Evolutionary conservation across 306 rosid genomes (phyloP).

Genomic region (Rosa rugosa): DNA sequence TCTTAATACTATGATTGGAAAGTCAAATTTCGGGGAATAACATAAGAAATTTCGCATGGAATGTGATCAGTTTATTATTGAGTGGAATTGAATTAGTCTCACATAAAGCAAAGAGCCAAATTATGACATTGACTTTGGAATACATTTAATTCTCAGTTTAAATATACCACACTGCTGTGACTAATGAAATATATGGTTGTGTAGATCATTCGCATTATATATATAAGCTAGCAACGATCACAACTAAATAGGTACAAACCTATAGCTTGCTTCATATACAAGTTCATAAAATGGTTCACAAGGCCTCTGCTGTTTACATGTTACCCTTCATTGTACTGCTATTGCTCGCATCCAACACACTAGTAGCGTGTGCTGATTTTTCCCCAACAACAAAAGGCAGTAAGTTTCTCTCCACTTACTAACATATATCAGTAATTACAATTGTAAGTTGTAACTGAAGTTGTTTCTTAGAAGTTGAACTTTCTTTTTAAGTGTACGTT

Average conservation of each 20-base stretch:
- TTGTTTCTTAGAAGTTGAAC: too few relatives aligned
- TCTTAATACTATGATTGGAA: background rate
- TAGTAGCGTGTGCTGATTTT: background rate
- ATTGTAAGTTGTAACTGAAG: background rate
- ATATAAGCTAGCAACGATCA: background rate
- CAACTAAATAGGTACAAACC: background rate
- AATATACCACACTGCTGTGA: background rate
- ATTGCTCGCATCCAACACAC: background rate
- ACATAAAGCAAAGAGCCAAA: background rate
- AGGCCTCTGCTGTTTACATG: background rate
- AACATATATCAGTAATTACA: background rate
- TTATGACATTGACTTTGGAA: background rate
- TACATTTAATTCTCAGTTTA: background rate
- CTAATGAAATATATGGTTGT: background rate
- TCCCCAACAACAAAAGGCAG: background rate
- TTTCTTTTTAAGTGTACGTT: too few relatives aligned
- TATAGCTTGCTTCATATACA: background rate
- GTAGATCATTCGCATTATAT: background rate
- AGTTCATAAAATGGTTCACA: background rate
- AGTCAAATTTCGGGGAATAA: background rate
- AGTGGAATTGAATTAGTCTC: background rate
- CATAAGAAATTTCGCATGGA: background rate
- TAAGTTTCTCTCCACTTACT: background rate
- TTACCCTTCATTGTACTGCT: background rate
- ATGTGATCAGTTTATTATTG: background rate